Conservation (phyloP, 2,329 filamentous ascomycete species). For the Achaetomium macrosporum region DNA sequence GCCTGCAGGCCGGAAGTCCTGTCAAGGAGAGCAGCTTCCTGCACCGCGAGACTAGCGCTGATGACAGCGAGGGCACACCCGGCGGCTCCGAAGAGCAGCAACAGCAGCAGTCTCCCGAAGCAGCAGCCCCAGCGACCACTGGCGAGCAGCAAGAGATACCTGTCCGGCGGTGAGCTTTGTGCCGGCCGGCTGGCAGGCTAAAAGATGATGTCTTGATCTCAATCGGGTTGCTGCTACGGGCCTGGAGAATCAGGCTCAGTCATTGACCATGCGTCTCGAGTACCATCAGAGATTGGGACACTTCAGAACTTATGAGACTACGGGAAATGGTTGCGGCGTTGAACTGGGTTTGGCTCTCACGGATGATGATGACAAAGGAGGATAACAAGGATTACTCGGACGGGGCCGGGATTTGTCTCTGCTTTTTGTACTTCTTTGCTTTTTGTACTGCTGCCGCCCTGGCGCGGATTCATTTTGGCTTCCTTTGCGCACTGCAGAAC, state of each 20-base stretch:
- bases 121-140: not conserved
- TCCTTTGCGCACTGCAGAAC: not conserved
- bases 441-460: constrained; percentile 2
- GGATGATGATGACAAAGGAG: constrained; percentile 6
- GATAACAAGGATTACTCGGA: not conserved
- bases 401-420: not conserved
- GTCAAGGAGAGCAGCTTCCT: constrained; percentile 88
- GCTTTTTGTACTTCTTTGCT: no score
- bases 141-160: constrained; percentile 12
- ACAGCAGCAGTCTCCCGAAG: constrained; percentile 9
- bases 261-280: not conserved
- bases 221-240: no score
- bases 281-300: not conserved
- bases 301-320: constrained; percentile 14
- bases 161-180: constrained; percentile 11
- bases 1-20: constrained; percentile 63
- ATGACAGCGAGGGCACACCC: constrained; percentile 37
- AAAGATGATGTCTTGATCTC: not conserved
- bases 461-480: not conserved
- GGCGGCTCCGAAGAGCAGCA: constrained; percentile 7
- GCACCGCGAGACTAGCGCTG: constrained; percentile 71
- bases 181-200: no score
- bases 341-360: constrained; percentile 8
- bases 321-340: constrained; percentile 16
- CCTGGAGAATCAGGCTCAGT: no score